Percentiles rank a stretch among this genome's conserved stretches.
phyloP scores from a whole-genome alignment of 148 eudicot genomes.

The Spergularia bocconei region DNA sequence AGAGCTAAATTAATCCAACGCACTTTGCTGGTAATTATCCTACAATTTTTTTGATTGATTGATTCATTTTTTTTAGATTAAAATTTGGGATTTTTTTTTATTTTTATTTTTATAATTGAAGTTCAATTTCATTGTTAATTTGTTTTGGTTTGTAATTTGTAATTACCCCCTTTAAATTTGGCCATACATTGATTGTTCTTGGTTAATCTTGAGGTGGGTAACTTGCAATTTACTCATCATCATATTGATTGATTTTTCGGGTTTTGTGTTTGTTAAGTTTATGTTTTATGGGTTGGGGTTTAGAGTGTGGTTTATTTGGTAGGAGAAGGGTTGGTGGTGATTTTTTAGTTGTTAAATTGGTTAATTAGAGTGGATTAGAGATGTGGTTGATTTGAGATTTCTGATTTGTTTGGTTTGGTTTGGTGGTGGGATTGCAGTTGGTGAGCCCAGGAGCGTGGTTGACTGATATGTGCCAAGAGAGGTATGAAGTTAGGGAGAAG shows the following conservation, averaged over 20 bases:
- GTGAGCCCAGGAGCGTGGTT: slow-evolving; percentile 89
- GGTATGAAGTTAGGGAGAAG: slow-evolving; percentile 91
- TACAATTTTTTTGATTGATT: background rate
- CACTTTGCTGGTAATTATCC: slow-evolving; percentile 51
- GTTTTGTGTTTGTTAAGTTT: background rate
- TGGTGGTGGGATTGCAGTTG: slow-evolving; percentile 37
- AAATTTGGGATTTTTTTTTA: background rate
- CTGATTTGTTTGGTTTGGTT: background rate
- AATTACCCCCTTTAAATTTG: too few species aligned
- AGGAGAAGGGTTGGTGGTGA: background rate
- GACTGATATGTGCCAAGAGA: slow-evolving; percentile 67
- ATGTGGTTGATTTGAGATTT: slow-evolving; percentile 6
- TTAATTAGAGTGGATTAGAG: background rate
- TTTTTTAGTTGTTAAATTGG: background rate
- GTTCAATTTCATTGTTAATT: background rate
- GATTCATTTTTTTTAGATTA: too few species aligned
- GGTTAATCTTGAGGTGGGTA: background rate
- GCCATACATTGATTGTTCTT: too few species aligned
- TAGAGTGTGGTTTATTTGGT: background rate
- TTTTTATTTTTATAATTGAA: background rate
- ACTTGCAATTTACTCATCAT: background rate
- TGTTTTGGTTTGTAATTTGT: background rate
- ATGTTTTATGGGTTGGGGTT: background rate
- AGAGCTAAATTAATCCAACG: slow-evolving; percentile 83
- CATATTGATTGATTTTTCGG: background rate